A percentile compares a stretch with the other conserved stretches of the same genome.
Evolutionary conservation across 352 stramenopile species (phyloP).

Genomic region (Phytophthora cryptogea): DNA sequence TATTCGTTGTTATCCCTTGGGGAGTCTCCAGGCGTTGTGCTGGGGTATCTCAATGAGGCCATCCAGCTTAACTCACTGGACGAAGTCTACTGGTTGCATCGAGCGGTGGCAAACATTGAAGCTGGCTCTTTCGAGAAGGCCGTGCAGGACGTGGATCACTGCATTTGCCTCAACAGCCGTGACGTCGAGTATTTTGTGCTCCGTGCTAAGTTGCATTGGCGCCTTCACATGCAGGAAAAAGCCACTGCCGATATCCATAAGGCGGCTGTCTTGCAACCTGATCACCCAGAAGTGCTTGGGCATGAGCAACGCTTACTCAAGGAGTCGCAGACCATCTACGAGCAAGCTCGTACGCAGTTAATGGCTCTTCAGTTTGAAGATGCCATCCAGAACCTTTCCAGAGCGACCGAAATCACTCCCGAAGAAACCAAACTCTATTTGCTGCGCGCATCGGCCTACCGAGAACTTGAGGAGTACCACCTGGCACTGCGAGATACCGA

Average conservation of each 20-base stretch:
- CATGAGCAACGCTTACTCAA: slow-evolving; percentile 68
- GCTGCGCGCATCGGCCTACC: slow-evolving; percentile 65
- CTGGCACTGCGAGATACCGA: slow-evolving; percentile 65
- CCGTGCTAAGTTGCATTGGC: slow-evolving; percentile 81
- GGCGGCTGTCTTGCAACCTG: slow-evolving; percentile 54
- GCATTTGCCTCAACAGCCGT: slow-evolving; percentile 69
- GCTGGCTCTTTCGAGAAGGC: slow-evolving; percentile 68
- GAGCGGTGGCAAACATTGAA: slow-evolving; percentile 70
- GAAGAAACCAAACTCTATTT: slow-evolving; percentile 75
- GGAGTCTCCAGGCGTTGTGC: slow-evolving; percentile 56
- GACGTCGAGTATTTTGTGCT: slow-evolving; percentile 88
- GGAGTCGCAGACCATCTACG: slow-evolving; percentile 78
- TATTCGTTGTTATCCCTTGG: slow-evolving; percentile 68
- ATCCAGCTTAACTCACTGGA: slow-evolving; percentile 75
- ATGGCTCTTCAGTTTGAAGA: slow-evolving; percentile 55
- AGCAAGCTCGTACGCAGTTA: slow-evolving; percentile 56
- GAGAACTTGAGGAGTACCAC: slow-evolving; percentile 64
- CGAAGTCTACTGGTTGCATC: slow-evolving; percentile 80
- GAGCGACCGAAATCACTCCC: slow-evolving; percentile 66
- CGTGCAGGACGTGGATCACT: slow-evolving; percentile 80
- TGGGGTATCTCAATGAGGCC: slow-evolving; percentile 76
- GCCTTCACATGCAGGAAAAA: slow-evolving; percentile 76
- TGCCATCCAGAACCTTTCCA: slow-evolving; percentile 70
- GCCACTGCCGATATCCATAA: slow-evolving; percentile 67
- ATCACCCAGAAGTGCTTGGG: slow-evolving; percentile 75